Evolutionary conservation across 352 stramenopile species (phyloP).

Genomic region (Pythium folliculosum): DNA sequence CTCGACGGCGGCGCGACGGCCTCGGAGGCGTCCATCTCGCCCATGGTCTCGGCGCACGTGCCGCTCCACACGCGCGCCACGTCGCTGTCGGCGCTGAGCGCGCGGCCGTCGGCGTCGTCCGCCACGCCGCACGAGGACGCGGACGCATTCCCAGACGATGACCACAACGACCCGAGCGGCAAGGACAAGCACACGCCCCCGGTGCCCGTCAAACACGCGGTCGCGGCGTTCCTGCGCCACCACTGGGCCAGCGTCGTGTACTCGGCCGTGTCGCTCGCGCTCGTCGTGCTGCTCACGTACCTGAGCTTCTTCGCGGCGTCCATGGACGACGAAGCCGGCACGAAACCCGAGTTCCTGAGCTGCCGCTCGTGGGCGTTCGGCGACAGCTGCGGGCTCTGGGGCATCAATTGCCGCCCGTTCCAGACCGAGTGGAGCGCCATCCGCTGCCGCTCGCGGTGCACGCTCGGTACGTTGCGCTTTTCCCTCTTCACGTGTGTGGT

Average conservation of each 20-base stretch:
- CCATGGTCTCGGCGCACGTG: constrained; percentile 9
- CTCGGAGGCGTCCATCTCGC: constrained; percentile 14
- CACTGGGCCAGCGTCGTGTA: constrained; percentile 52
- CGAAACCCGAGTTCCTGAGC: constrained; percentile 53
- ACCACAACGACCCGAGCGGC: constrained; percentile 12
- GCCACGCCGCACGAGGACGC: neutral
- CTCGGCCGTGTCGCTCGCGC: constrained; percentile 35
- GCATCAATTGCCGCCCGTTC: constrained; percentile 45
- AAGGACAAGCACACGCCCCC: constrained; percentile 13
- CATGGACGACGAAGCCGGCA: constrained; percentile 45
- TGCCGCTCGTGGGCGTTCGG: constrained; percentile 72
- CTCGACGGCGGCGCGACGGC: neutral
- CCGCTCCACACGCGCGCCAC: constrained; percentile 22
- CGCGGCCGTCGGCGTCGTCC: constrained; percentile 1
- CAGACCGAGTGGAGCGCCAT: constrained; percentile 43
- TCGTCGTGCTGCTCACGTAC: constrained; percentile 67
- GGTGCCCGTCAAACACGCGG: constrained; percentile 6
- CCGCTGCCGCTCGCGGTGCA: constrained; percentile 68
- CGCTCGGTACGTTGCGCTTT: constrained; percentile 39
- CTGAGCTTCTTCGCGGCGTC: constrained; percentile 75
- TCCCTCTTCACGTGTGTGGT: neutral
- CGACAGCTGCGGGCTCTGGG: constrained; percentile 58
- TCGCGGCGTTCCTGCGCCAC: constrained; percentile 23
- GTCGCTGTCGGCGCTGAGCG: constrained; percentile 1
- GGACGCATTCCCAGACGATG: neutral